Evolutionary conservation across 177 flowering plant species (phyloP).

Genomic region (Vitis hybrid): DNA sequence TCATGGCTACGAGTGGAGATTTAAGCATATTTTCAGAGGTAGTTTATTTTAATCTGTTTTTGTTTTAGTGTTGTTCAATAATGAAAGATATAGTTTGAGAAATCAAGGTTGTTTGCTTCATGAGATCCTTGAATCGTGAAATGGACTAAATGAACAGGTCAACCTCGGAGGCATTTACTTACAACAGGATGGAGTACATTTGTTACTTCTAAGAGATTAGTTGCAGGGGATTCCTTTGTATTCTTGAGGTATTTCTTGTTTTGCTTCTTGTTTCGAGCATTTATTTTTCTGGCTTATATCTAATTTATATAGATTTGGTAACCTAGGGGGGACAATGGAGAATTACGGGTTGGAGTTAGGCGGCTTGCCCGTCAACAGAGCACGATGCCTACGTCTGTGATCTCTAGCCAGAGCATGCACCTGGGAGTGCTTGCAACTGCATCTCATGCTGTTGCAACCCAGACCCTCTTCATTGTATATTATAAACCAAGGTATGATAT

Average conservation of each 20-base stretch:
- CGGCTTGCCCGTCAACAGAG: conserved; percentile 70
- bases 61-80: no score
- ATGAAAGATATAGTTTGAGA: no score
- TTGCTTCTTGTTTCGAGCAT: neutral
- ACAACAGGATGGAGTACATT: conserved; percentile 98
- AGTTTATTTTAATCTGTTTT: neutral
- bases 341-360: conserved; percentile 81
- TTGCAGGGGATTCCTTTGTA: conserved; percentile 95
- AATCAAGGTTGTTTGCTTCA: neutral
- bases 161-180: conserved; percentile 92
- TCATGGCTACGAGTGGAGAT: conserved; percentile 84
- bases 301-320: conserved; percentile 8
- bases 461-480: conserved; percentile 71
- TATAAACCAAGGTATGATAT: conserved; percentile 82
- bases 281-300: neutral
- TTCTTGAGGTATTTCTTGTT: conserved; percentile 67
- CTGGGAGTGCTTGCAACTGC: conserved; percentile 97
- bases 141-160: conserved; percentile 46
- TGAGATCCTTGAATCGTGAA: neutral
- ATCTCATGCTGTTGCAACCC: conserved; percentile 77
- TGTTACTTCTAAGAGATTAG: conserved; percentile 87
- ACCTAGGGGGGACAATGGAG: conserved; percentile 78
- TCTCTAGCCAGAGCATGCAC: conserved; percentile 98
- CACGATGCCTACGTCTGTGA: conserved; percentile 84
- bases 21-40: conserved; percentile 97